Conservation (phyloP, 495 filamentous ascomycete genomes). For the Mycothermus thermophilus region DNA sequence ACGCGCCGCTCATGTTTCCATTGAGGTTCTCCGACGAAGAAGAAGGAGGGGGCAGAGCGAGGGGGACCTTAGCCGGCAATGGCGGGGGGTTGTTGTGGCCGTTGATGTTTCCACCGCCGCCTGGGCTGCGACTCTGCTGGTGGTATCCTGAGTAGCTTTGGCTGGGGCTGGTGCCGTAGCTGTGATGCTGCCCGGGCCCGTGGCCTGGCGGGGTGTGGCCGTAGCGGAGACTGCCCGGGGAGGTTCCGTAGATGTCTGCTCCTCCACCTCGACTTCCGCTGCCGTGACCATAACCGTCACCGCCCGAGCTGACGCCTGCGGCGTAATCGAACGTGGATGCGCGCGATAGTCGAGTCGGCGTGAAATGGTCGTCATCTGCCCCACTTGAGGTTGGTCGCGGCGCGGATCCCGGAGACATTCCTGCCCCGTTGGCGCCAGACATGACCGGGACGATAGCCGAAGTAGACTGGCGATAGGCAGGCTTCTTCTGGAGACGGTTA, state of each 20-base stretch:
- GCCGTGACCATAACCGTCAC: too few relatives aligned
- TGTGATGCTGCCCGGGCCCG: too few relatives aligned
- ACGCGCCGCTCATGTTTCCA: slow-evolving; percentile 30
- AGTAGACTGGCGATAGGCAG: slow-evolving; percentile 24
- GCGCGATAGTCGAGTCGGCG: slow-evolving; percentile 25
- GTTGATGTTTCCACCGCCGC: not conserved
- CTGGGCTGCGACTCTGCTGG: not conserved
- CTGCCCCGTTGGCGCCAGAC: slow-evolving; percentile 22
- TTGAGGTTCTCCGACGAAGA: not conserved
- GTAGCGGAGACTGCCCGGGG: not conserved
- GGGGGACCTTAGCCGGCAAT: slow-evolving; percentile 63
- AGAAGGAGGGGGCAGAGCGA: slow-evolving; percentile 21
- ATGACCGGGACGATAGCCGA: slow-evolving; percentile 21
- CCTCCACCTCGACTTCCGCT: not conserved
- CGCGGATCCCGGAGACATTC: not conserved
- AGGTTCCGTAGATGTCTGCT: not conserved
- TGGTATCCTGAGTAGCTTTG: not conserved
- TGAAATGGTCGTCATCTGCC: slow-evolving; percentile 10
- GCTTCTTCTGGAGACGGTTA: slow-evolving; percentile 51
- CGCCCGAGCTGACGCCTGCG: not conserved
- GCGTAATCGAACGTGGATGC: slow-evolving; percentile 32
- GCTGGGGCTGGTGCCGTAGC: slow-evolving; percentile 12
- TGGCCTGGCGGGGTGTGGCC: too few relatives aligned
- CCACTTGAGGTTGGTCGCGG: not conserved
- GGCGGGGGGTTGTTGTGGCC: slow-evolving; percentile 43